Base-by-base conservation (phyloP, 257 asterid species). In the Knoxia roxburghii region DNA sequence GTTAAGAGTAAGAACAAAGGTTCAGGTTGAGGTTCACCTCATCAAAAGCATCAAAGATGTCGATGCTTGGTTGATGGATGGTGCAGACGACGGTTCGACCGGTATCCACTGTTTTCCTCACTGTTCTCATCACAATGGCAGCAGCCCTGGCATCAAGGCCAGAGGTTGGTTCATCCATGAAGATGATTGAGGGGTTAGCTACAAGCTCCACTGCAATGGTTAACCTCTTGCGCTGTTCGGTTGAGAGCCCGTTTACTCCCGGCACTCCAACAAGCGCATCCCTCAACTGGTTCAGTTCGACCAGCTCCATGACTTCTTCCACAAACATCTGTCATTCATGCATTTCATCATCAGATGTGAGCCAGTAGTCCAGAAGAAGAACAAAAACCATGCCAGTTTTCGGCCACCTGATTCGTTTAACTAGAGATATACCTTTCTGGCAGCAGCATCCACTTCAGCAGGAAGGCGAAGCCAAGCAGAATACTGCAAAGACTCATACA, bases 91-190 rank as follows among this genome's bases (percentile, higher is more conserved):
- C 89, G 14, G 97, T 88, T 32, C 97, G 81, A n/a, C 95, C 95
- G 7, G 96, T 90, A 79, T 90, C 86, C 26, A 88, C 97, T 33
- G 89, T 90, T 80, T 88, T 90, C 80, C 97, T 90, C 69, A 90
- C 96, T 39, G 97, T 86, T 74, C 97, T 86, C 95, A 90, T 90
- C 69, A 90, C 97, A 61, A 90, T 89, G 50, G 97, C 96, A 53
- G 97, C 97, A 51, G 97, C 80, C 71, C 97, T 83, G 64, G 97
- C 97, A 76, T 90, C 97, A 2, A 90, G 89, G 14, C 97, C 97
- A n/a, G 97, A 88, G 39, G 97, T 90, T 0, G 97, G 97, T 65
- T 90, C 97, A 63, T 90, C 96, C 97, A 90, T 88, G 84, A 90
- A 90, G 43, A 90, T 93, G 29, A 90, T 86, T 6, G 97, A 90